phyloP scores from a whole-genome alignment of 2,329 filamentous ascomycete genomes.

The Fusarium pseudonygamai region DNA sequence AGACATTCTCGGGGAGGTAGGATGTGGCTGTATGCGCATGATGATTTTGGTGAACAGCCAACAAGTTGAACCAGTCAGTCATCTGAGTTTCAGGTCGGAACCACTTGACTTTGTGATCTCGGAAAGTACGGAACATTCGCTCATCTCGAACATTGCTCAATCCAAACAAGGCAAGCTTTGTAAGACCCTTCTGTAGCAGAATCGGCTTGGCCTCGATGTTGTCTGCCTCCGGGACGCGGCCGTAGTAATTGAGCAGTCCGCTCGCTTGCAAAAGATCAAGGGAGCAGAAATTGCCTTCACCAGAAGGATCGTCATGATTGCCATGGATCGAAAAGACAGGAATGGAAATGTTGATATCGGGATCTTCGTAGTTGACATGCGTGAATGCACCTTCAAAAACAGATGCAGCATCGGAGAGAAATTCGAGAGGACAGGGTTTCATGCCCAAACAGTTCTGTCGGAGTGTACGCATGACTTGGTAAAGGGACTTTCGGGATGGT shows the following conservation, averaged over 20 bases:
- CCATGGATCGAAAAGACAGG: slow-evolving; percentile 98
- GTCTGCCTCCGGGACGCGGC: slow-evolving; percentile 91
- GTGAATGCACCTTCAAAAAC: slow-evolving; percentile 91
- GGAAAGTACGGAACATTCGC: slow-evolving; percentile 90
- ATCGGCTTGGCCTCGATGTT: slow-evolving; percentile 94
- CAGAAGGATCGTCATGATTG: slow-evolving; percentile 98
- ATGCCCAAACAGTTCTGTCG: slow-evolving; percentile 94
- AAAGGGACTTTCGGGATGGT: slow-evolving; percentile 93
- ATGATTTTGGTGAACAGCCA: slow-evolving; percentile 97
- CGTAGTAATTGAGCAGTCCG: slow-evolving; percentile 95
- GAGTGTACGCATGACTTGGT: slow-evolving; percentile 94
- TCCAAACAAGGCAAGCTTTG: slow-evolving; percentile 92
- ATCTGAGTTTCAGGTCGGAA: slow-evolving; percentile 83
- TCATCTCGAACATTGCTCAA: slow-evolving; percentile 97
- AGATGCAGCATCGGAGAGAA: slow-evolving; percentile 91
- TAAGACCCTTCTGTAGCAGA: slow-evolving; percentile 89
- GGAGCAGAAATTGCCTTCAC: slow-evolving; percentile 90
- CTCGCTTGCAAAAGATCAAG: slow-evolving; percentile 91
- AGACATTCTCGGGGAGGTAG: slow-evolving; percentile 93
- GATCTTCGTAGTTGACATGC: slow-evolving; percentile 97
- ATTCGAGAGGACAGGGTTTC: slow-evolving; percentile 94
- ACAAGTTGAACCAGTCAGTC: slow-evolving; percentile 93
- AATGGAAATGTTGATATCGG: slow-evolving; percentile 96
- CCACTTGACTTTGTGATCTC: slow-evolving; percentile 93
- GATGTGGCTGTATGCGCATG: slow-evolving; percentile 89